Base-by-base conservation (phyloP, 352 stramenopile species). In the Pythium vanterpoolii region DNA sequence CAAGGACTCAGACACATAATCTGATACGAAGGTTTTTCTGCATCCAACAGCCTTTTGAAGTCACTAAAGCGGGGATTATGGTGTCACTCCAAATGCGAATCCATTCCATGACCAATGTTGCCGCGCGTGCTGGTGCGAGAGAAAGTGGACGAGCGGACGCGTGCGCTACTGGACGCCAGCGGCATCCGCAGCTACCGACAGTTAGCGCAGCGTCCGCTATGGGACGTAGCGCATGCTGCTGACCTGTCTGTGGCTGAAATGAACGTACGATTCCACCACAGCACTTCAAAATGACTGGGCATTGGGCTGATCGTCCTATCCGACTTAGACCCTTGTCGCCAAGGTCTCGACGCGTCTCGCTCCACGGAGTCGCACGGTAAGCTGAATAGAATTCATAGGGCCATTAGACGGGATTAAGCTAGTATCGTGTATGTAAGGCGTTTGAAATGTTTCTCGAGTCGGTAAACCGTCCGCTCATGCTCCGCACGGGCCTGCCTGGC, bases 361-460 rank as follows among this genome's bases (percentile, higher is more conserved):
- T 0, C 80, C 78, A 16, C 45, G 65, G 38, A 69, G 66, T 28
- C 66, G 58, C 16, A 77, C 74, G 31, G 79, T 89, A 23, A 26
- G 23, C 6, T n/a, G 4, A n/a, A 8, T 40, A 26, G 4, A 13
- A 59, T 54, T 16, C 26, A n/a, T 8, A 6, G 34, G 3, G 3
- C 14, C 14, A 18, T 21, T 42, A 19, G 34, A 42, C 34, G 34
- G 4, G 34, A 0, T 18, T 42, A 42, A 42, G 13, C 34, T 3
- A 18, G 13, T 19, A 3, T 42, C 9, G 18, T 42, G 8, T 5
- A 21, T 5, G 5, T 1, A 16, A 93, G 84, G 85, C 76, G 1
- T 86, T 94, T 46, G 83, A 89, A 18, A 70, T 94, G 71, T 94
- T 93, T 54, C 55, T 94, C 36, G 70, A 87, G 58, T 86, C 74